Base-by-base conservation (phyloP, 1,139 yeast genomes). In the Yamadazyma siamensis region DNA sequence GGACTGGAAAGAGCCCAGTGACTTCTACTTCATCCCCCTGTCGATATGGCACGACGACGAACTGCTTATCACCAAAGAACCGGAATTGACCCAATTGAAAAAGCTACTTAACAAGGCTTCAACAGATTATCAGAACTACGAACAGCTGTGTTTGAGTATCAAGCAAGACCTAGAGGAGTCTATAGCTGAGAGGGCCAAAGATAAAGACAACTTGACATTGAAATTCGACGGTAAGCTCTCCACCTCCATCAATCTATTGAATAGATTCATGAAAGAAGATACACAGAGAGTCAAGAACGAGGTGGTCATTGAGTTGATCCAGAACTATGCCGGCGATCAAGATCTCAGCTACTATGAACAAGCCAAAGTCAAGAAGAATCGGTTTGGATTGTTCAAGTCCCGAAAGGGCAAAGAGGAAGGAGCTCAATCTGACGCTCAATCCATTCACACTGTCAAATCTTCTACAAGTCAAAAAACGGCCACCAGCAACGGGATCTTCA, bases 21-120 rank as follows among this genome's bases (percentile, higher is more conserved):
- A 91, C 56, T 86, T 82, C 51, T 73, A 76, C 43, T 94, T 82
- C 49, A 75, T 86, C 43, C 96, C 97, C 1, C 80, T 95, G 23
- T 80, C 89, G 20, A 83, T 94, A 29, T 94, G 98, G 98, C 97
- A 89, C 56, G 98, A 91, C 50, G 96, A 91, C 55, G 95, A 88
- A 41, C 66, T 75, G 27, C 77, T 91, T 61, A 65, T 80, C 11
- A 71, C 76, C 2, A 71, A 73, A 13, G 80, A 75, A 24, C 72
- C 73, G 2, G 91, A 87, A 45, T 65, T 87, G 41, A 70, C 78
- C 12, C 76, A 71, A 30, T 65, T 91, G 50, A 80, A 83, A 49
- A 71, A 73, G 37, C 62, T 68, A 34, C 65, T 91, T 38, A 73
- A 74, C 30, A 54, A 61, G 27, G 65, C 81, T 5, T 63, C 73